Evolutionary conservation across 2,329 filamentous ascomycete genomes (phyloP).

Genomic region (Neonectria coccinea): DNA sequence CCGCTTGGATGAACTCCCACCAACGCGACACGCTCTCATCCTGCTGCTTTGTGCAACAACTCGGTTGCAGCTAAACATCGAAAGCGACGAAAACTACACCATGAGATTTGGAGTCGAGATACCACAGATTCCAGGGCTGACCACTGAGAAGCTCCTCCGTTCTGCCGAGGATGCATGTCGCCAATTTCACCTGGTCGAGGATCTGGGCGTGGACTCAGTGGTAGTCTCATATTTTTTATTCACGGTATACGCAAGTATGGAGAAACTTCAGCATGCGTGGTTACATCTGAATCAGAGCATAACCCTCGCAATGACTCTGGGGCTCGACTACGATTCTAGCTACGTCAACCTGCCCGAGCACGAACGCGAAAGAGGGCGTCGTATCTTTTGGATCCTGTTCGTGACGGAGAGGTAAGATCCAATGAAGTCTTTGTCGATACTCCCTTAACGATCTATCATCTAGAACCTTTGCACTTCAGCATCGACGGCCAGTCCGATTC

Average conservation of each 20-base stretch:
- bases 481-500: too few species aligned
- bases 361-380: constrained; percentile 36
- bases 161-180: neutral
- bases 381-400: constrained; percentile 18
- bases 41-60: neutral
- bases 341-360: constrained; percentile 23
- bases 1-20: neutral
- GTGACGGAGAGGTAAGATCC: too few species aligned
- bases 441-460: too few species aligned
- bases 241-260: constrained; percentile 37
- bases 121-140: neutral
- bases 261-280: constrained; percentile 39
- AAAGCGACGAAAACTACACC: neutral
- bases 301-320: constrained; percentile 33
- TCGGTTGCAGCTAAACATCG: neutral
- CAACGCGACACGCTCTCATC: neutral
- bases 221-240: constrained; percentile 41
- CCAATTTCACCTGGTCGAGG: neutral
- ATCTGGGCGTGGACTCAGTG: constrained; percentile 35
- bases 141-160: neutral
- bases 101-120: neutral
- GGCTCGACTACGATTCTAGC: constrained; percentile 32
- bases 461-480: too few species aligned
- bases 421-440: too few species aligned
- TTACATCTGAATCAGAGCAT: constrained; percentile 43